Base-by-base conservation (phyloP, 208 protist species). In the Acanthamoeba sp. region DNA sequence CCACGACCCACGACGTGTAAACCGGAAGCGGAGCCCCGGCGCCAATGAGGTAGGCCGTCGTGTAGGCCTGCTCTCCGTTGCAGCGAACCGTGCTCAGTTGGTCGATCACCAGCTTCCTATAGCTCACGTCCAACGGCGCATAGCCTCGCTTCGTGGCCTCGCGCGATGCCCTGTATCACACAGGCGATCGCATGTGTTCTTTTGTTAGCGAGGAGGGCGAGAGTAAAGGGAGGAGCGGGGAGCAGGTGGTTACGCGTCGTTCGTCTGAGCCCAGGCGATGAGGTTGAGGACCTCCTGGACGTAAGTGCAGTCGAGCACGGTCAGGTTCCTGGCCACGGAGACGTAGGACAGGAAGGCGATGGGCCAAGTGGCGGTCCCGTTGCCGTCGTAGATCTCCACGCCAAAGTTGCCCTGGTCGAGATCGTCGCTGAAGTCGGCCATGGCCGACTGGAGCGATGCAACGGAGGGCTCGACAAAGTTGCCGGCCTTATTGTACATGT, bases 171-270 rank as follows among this genome's bases (percentile, higher is more conserved):
- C 76, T 85, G 38, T 27, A 59, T 0, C n/a, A n/a, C n/a, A n/a
- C n/a, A n/a, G n/a, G n/a, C n/a, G n/a, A n/a, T n/a, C n/a, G 45
- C 45, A 12, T 50, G 45, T 12, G 45, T 50, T 4, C 45, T 4
- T 50, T 4, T 12, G 45, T 69, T 4, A 4, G 29, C 22, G 62
- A 4, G 29, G 4, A 10, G 27, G 27, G n/a, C 76, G 76, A n/a
- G n/a, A n/a, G n/a, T n/a, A n/a, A n/a, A n/a, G n/a, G n/a, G n/a
- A n/a, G n/a, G n/a, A n/a, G n/a, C n/a, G n/a, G n/a, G n/a, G n/a
- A n/a, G n/a, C n/a, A n/a, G n/a, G n/a, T n/a, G n/a, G n/a, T n/a
- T 85, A 85, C 76, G 18, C 76, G 5, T 91, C 55, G 12, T 91
- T 91, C 36, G 62, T 66, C 27, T 48, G 85, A 20, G 32, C 24